Evolutionary conservation across 352 stramenopile genomes (phyloP).

Genomic region (Globisporangium sylvaticum): DNA sequence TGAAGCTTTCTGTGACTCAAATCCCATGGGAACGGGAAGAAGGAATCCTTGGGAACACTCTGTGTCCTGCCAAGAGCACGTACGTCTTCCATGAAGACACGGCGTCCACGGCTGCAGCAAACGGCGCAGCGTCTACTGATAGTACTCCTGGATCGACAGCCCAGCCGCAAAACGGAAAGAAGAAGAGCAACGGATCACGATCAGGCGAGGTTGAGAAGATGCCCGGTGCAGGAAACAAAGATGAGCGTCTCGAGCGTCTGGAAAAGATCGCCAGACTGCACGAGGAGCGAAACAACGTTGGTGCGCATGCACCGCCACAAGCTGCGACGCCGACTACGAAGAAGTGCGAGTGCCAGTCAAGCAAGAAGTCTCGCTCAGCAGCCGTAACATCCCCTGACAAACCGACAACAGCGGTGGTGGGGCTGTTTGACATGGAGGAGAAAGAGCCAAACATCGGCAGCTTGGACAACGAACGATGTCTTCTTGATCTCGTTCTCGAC

Average conservation of each 20-base stretch:
- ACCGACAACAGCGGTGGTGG: conserved; percentile 47
- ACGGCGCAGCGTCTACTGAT: background rate
- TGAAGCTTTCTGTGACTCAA: conserved; percentile 50
- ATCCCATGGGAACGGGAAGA: conserved; percentile 58
- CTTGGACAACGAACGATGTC: conserved; percentile 70
- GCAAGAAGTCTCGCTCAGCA: conserved; percentile 26
- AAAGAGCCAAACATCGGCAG: conserved; percentile 70
- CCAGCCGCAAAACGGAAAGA: conserved; percentile 37
- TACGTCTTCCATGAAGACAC: conserved; percentile 76
- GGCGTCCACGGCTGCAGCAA: background rate
- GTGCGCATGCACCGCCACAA: conserved; percentile 19
- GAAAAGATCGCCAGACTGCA: conserved; percentile 59
- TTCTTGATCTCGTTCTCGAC: conserved; percentile 80
- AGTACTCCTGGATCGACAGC: conserved; percentile 10
- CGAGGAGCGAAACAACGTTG: conserved; percentile 65
- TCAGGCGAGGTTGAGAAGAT: conserved; percentile 63
- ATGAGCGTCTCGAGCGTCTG: conserved; percentile 65
- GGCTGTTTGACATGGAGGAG: conserved; percentile 76
- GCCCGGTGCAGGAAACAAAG: conserved; percentile 54
- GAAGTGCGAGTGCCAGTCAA: conserved; percentile 14
- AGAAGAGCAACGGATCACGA: conserved; percentile 26
- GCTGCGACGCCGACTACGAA: background rate
- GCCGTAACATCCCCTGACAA: conserved; percentile 4
- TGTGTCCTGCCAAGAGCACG: conserved; percentile 62
- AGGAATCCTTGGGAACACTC: conserved; percentile 57